These are phyloP conservation scores for Ophiostoma pallidulum DNA, from an alignment of 2,329 filamentous ascomycete species.

Conservation along the genomic window DNA sequence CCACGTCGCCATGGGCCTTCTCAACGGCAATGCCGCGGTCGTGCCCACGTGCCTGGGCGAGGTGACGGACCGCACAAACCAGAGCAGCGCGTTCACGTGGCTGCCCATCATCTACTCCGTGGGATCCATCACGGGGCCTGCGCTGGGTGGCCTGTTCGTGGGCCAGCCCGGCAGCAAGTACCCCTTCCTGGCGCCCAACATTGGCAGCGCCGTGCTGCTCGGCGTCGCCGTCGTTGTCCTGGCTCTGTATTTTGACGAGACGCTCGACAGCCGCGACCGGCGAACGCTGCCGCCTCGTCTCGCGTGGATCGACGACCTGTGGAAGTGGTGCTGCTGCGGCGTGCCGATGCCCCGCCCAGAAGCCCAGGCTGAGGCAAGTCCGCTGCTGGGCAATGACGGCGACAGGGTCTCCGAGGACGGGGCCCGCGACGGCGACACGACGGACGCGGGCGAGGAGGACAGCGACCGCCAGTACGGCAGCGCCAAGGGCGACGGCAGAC, in stretches of 20 bases:
- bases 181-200: slow-evolving; percentile 78
- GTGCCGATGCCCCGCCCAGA: no score
- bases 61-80: slow-evolving; percentile 89
- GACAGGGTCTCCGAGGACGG: background rate
- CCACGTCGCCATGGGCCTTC: slow-evolving; percentile 80
- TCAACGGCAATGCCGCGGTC: slow-evolving; percentile 91
- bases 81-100: slow-evolving; percentile 88
- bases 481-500: slow-evolving; percentile 23
- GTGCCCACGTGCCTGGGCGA: slow-evolving; percentile 92
- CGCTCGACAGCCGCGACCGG: slow-evolving; percentile 44
- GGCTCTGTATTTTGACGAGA: slow-evolving; percentile 79
- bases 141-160: slow-evolving; percentile 79
- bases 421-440: background rate
- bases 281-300: slow-evolving; percentile 16
- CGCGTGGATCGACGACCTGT: slow-evolving; percentile 23
- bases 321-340: slow-evolving; percentile 21
- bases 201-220: slow-evolving; percentile 66
- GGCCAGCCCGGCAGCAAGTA: slow-evolving; percentile 51
- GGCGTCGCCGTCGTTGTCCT: slow-evolving; percentile 63
- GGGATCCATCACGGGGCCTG: slow-evolving; percentile 84
- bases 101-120: slow-evolving; percentile 93
- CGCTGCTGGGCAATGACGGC: no score
- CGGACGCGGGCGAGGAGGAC: slow-evolving; percentile 35
- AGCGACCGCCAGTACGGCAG: no score
- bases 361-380: no score